Conservation (phyloP, 768 basidiomycete species). For the Auriculariales sp. region DNA sequence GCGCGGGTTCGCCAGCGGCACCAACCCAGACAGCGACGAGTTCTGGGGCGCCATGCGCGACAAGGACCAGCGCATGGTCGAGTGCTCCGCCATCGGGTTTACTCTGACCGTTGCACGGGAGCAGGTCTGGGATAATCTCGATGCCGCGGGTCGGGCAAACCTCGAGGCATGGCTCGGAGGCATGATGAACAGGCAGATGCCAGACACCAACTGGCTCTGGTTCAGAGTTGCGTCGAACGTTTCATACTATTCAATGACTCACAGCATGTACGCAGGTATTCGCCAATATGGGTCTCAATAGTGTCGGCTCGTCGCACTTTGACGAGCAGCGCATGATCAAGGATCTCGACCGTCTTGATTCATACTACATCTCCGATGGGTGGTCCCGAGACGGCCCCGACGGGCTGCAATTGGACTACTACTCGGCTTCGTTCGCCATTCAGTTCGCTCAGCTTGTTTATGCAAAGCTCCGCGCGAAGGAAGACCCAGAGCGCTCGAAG, state of each 20-base stretch:
- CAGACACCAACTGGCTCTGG: slow-evolving; percentile 77
- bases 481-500: slow-evolving; percentile 48
- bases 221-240: slow-evolving; percentile 51
- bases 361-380: slow-evolving; percentile 61
- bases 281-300: slow-evolving; percentile 55
- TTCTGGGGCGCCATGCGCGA: slow-evolving; percentile 67
- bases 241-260: not conserved
- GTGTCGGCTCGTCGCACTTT: slow-evolving; percentile 42
- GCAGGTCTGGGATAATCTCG: slow-evolving; percentile 48
- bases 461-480: slow-evolving; percentile 44
- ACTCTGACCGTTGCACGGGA: slow-evolving; percentile 51
- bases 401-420: slow-evolving; percentile 67
- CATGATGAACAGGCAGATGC: slow-evolving; percentile 75
- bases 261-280: slow-evolving; percentile 34
- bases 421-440: slow-evolving; percentile 67
- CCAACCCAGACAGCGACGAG: slow-evolving; percentile 49
- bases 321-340: slow-evolving; percentile 51
- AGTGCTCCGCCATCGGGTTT: slow-evolving; percentile 65
- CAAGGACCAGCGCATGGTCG: slow-evolving; percentile 72
- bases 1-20: slow-evolving; percentile 49
- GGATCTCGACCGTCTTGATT: slow-evolving; percentile 62
- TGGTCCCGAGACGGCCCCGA: slow-evolving; percentile 71
- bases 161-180: slow-evolving; percentile 55
- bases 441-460: slow-evolving; percentile 62
- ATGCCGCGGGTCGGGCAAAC: slow-evolving; percentile 34